Evolutionary conservation across 176 grass and related monocot genomes (phyloP), one percentile per base, ranked within the genome.

Genomic region (Triticum timopheevii): DNA sequence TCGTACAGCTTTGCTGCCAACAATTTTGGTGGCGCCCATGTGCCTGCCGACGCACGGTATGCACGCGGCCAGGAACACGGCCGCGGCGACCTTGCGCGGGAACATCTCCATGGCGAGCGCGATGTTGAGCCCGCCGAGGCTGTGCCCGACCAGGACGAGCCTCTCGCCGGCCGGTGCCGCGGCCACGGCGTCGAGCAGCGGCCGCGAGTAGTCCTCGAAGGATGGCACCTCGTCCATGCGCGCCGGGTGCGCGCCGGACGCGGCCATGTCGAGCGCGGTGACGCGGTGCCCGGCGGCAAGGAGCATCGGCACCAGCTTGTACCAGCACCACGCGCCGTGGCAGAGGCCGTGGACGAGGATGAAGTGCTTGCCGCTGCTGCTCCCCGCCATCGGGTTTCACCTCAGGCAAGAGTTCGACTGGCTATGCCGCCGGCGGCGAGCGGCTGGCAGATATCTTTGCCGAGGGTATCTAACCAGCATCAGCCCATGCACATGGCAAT

Each of bases 271-370:
- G 50, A 93, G 52, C 85, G 86, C 79, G 2, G 92, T 91, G 39
- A 73, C 89, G 12, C 69, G 82, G 66, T 93, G 89, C 23, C 86
- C 89, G 7, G 73, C 82, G 22, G 49, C 45, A 2, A 28, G 49
- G 16, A 90, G 92, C 79, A 16, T 15, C 9, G 81, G 20, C 56
- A 78, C 86, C 17, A 91, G 19, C 76, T 24, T 84, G 80, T 88
- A 88, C 85, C 89, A 91, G 67, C 39, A 87, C 85, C 89, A 91
- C 24, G 82, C 90, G 45, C 90, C 86, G 33, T 92, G 86, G 87
- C 90, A 65, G 23, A 58, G 0, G 23, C 92, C 92, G 52, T 94
- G 92, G 31, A 47, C 42, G 0, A 94, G 84, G 22, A 94, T 11
- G 87, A 91, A 86, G 61, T 88, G 92, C 92, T 82, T 90, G 49